Evolutionary conservation across 495 filamentous ascomycete species (phyloP).

Genomic region (Polyplosphaeria fusca): DNA sequence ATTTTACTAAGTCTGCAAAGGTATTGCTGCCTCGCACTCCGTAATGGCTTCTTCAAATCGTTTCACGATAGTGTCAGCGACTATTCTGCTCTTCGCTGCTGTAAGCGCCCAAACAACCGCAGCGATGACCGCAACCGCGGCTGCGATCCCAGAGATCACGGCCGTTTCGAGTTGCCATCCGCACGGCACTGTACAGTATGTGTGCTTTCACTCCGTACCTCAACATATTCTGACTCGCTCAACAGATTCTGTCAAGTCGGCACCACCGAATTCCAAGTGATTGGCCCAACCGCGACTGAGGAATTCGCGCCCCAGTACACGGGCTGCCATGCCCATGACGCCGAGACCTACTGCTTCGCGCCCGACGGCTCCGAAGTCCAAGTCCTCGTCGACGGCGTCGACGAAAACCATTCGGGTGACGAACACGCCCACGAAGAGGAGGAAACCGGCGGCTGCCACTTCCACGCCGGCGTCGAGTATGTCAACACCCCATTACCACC

Average conservation of each 20-base stretch:
- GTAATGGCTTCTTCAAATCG: too few relatives aligned
- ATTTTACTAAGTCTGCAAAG: too few relatives aligned
- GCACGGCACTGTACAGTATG: conserved; percentile 21
- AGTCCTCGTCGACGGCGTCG: conserved; percentile 29
- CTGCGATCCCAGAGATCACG: conserved; percentile 7
- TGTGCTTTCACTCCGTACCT: background rate
- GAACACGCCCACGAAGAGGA: conserved; percentile 23
- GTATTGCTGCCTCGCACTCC: too few relatives aligned
- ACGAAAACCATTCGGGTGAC: background rate
- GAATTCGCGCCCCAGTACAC: conserved; percentile 50
- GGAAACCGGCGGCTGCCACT: conserved; percentile 53
- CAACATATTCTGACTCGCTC: background rate
- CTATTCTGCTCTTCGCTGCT: background rate
- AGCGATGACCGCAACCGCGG: background rate
- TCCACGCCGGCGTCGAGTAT: conserved; percentile 65
- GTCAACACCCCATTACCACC: background rate
- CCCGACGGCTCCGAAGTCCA: conserved; percentile 50
- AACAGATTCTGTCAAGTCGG: conserved; percentile 44
- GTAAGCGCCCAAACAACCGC: conserved; percentile 10
- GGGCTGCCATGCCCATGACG: conserved; percentile 51
- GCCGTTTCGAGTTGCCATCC: conserved; percentile 26
- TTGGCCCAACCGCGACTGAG: conserved; percentile 46
- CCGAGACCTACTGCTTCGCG: conserved; percentile 50
- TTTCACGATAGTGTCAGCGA: background rate
- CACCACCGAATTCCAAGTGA: conserved; percentile 43